Evolutionary conservation across 164 flowering plant genomes (phyloP).

Genomic region (Magnolia sinica): DNA sequence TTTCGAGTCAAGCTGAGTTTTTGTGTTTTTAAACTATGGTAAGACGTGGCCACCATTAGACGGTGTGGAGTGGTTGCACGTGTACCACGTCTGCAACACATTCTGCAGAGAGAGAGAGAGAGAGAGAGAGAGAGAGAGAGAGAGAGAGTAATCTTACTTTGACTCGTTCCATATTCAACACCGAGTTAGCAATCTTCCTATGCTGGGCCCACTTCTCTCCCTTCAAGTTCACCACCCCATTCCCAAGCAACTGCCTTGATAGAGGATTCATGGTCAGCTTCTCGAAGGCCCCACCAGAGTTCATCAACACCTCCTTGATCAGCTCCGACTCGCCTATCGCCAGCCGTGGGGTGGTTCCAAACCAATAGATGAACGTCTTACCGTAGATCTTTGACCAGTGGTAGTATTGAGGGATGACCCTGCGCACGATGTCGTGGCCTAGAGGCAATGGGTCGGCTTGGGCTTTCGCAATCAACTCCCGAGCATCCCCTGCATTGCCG

Average conservation of each 20-base stretch:
- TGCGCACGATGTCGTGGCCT: constrained; percentile 6
- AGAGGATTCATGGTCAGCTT: constrained; percentile 6
- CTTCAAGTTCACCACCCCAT: constrained; percentile 7
- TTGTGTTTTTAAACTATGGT: too few relatives aligned
- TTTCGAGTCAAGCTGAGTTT: too few relatives aligned
- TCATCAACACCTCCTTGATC: constrained; percentile 6
- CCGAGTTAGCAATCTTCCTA: constrained; percentile 4
- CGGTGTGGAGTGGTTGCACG: too few relatives aligned
- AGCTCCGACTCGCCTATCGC: constrained; percentile 7
- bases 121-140: too few relatives aligned
- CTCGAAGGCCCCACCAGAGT: constrained; percentile 4
- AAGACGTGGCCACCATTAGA: too few relatives aligned
- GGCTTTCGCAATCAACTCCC: not conserved
- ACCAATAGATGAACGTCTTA: constrained; percentile 7
- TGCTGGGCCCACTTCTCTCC: constrained; percentile 9
- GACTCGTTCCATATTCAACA: constrained; percentile 6
- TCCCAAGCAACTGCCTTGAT: constrained; percentile 5
- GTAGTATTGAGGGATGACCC: constrained; percentile 6
- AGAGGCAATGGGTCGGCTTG: not conserved
- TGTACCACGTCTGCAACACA: too few relatives aligned
- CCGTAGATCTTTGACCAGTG: constrained; percentile 7
- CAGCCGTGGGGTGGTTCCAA: not conserved
- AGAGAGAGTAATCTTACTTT: not conserved
- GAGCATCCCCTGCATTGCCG: constrained; percentile 25
- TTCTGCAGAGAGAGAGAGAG: not conserved